A percentile compares a stretch with the other conserved stretches of the same genome.
Evolutionary conservation across 2,329 filamentous ascomycete species (phyloP).

Genomic region (Colletotrichum gloeosporioides): DNA sequence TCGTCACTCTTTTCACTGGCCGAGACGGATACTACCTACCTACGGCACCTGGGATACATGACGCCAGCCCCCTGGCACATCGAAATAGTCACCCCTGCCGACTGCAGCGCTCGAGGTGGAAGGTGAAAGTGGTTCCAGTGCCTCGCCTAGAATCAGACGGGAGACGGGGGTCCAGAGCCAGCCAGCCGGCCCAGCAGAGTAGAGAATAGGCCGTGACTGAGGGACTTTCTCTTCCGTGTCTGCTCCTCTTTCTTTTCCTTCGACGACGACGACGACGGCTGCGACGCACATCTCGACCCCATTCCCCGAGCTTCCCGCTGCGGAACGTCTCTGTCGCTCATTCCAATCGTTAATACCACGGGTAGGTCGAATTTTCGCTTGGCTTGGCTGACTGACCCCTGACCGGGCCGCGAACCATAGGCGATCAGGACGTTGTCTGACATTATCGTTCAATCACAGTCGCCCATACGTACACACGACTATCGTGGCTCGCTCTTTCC

Average conservation of each 20-base stretch:
- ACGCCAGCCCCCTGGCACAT: not conserved
- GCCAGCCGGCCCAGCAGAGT: not conserved
- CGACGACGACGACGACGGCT: not conserved
- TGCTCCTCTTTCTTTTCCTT: not conserved
- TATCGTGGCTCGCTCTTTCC: not conserved
- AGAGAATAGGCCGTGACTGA: not conserved
- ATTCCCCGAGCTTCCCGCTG: not conserved
- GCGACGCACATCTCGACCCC: not conserved
- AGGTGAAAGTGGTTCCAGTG: conserved; percentile 7
- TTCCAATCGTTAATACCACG: not conserved
- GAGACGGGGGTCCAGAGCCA: not conserved
- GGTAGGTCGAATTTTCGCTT: not conserved
- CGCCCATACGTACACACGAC: not conserved
- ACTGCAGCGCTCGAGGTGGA: not conserved
- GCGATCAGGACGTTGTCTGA: conserved; percentile 5
- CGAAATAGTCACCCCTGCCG: not conserved
- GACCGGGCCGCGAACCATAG: not conserved
- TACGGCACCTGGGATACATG: not conserved
- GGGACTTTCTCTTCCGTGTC: not conserved
- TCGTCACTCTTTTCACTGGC: not conserved
- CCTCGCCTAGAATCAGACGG: not conserved
- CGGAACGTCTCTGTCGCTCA: conserved; percentile 18
- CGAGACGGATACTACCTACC: not conserved
- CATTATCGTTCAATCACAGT: not conserved
- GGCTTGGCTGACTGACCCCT: not conserved